Conservation (phyloP, 2,329 filamentous ascomycete species). For the Keithomyces neogunnii region DNA sequence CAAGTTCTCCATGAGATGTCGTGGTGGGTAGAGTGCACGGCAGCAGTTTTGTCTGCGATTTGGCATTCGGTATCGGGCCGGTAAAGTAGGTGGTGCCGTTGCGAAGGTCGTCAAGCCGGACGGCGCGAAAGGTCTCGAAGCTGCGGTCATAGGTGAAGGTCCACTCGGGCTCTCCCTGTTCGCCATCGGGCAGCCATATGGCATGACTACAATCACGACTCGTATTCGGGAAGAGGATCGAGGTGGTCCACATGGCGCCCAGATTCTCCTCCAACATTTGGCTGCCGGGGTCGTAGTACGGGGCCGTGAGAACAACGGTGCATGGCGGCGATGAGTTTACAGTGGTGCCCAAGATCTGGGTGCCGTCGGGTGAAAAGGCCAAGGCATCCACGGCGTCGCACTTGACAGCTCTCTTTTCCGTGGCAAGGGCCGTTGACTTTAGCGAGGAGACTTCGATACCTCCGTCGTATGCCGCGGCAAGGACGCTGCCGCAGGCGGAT, state of each 20-base stretch:
- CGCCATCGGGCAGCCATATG: constrained; percentile 55
- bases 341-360: constrained; percentile 70
- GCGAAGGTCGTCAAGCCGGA: constrained; percentile 64
- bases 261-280: constrained; percentile 58
- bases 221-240: constrained; percentile 76
- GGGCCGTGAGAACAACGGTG: constrained; percentile 70
- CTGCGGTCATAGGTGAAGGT: constrained; percentile 70
- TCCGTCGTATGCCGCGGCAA: constrained; percentile 78
- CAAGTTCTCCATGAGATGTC: constrained; percentile 61
- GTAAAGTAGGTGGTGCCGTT: constrained; percentile 76
- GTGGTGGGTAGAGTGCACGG: constrained; percentile 64
- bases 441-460: constrained; percentile 84
- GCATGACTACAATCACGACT: constrained; percentile 72
- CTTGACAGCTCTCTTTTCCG: constrained; percentile 67
- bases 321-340: constrained; percentile 54
- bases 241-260: constrained; percentile 75
- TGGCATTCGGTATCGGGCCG: constrained; percentile 50
- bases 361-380: constrained; percentile 69
- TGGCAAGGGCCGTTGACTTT: constrained; percentile 51
- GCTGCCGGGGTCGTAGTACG: constrained; percentile 67
- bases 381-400: constrained; percentile 68
- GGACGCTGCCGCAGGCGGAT: constrained; percentile 71
- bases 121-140: constrained; percentile 70
- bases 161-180: constrained; percentile 61
- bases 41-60: constrained; percentile 48